Evolutionary conservation across 2,329 filamentous ascomycete species (phyloP).

Genomic region (Thielaviopsis euricoi): DNA sequence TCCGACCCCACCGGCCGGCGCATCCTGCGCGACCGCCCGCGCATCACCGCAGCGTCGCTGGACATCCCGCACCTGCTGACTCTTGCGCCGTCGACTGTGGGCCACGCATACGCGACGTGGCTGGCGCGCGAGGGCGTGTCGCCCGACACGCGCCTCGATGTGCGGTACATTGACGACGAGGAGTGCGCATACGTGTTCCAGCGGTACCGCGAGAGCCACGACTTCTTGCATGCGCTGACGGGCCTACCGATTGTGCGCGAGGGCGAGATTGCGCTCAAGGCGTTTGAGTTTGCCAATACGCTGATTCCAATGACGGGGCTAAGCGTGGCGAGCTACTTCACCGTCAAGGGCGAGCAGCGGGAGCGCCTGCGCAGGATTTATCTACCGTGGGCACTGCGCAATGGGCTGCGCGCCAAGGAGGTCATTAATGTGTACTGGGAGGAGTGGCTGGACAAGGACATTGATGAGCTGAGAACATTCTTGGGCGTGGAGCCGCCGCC

Average conservation of each 20-base stretch:
- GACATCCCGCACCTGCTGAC: slow-evolving; percentile 51
- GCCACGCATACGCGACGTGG: slow-evolving; percentile 72
- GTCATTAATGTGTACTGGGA: slow-evolving; percentile 98
- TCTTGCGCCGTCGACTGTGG: slow-evolving; percentile 59
- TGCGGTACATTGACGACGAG: slow-evolving; percentile 84
- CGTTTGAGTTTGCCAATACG: slow-evolving; percentile 93
- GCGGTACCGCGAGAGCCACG: slow-evolving; percentile 90
- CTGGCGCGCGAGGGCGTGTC: slow-evolving; percentile 87
- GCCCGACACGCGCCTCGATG: slow-evolving; percentile 67
- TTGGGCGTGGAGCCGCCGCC: slow-evolving; percentile 79
- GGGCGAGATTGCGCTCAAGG: slow-evolving; percentile 93
- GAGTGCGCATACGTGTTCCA: slow-evolving; percentile 99
- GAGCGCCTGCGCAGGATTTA: slow-evolving; percentile 58
- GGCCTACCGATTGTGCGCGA: slow-evolving; percentile 84
- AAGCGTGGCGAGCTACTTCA: slow-evolving; percentile 69
- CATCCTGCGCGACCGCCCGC: slow-evolving; percentile 78
- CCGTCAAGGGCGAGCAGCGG: slow-evolving; percentile 69
- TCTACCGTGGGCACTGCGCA: slow-evolving; percentile 78
- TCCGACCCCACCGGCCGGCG: slow-evolving; percentile 65
- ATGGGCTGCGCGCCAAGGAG: slow-evolving; percentile 60
- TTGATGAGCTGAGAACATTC: slow-evolving; percentile 54
- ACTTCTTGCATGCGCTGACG: slow-evolving; percentile 93
- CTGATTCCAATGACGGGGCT: slow-evolving; percentile 88
- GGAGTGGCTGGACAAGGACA: slow-evolving; percentile 73
- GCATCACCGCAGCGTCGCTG: slow-evolving; percentile 63